Evolutionary conservation across 179 eudicot species (phyloP).

Genomic region (Camellia oleifera): DNA sequence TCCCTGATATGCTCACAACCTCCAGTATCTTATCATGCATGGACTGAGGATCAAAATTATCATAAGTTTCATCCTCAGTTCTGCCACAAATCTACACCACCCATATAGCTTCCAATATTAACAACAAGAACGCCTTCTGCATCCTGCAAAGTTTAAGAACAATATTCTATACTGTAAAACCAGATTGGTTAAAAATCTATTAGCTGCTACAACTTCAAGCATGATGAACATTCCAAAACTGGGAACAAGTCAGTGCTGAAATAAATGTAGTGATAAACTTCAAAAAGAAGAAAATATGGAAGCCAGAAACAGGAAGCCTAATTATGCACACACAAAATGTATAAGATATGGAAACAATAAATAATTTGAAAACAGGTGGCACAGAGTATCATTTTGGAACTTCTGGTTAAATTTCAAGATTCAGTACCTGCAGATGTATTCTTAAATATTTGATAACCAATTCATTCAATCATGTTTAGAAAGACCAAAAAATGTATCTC

Average conservation of each 20-base stretch:
- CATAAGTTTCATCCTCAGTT: conserved; percentile 90
- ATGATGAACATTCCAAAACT: conserved; percentile 2
- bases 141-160: conserved; percentile 49
- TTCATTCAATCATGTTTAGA: not conserved
- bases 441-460: not conserved
- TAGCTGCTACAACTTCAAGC: too few relatives aligned
- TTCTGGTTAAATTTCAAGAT: not conserved
- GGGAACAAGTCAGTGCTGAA: not conserved
- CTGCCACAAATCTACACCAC: conserved; percentile 99
- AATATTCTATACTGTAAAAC: not conserved
- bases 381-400: not conserved
- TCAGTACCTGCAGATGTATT: not conserved
- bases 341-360: not conserved
- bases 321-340: not conserved
- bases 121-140: conserved; percentile 98
- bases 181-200: too few relatives aligned
- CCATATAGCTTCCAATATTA: conserved; percentile 99
- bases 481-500: not conserved
- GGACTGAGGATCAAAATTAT: conserved; percentile 87
- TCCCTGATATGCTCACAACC: conserved; percentile 97
- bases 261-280: not conserved
- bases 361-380: not conserved
- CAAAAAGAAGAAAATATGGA: not conserved
- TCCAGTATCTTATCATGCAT: conserved; percentile 98
- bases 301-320: not conserved